Base-by-base conservation (phyloP, 768 basidiomycete genomes). In the Leccinum subtestaceum region DNA sequence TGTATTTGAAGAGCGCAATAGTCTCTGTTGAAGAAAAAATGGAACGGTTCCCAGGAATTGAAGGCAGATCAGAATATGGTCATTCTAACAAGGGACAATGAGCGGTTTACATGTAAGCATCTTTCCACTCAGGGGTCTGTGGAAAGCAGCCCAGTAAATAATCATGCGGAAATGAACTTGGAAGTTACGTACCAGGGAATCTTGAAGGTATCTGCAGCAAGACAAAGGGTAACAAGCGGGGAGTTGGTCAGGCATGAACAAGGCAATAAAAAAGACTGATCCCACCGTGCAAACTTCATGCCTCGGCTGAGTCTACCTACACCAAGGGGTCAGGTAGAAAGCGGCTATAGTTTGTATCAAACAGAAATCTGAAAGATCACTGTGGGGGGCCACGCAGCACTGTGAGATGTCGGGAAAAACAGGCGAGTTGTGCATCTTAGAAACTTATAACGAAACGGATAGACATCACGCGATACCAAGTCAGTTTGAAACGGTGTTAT, bases 1-100 rank as follows among this genome's bases (percentile, higher is more conserved):
- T 79, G 77, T 61, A 83, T 86, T 72, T 91, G 91, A 15, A 93
- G 81, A 9, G 79, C 82, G 2, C 81, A 80, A 65, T 92, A 93
- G 69, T 92, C 84, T 68, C 90, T 92, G 62, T 36, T 38, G 32
- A 43, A 19, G n/a, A 38, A 17, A 5, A 40, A 40, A 40, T 40
- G 38, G 38, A 27, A 29, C 17, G 49, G 29, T 49, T 53, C 19
- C 58, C 51, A 36, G 25, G 17, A 11, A 4, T 46, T 29, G 53
- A 50, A 40, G 8, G 5, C 23, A 46, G 8, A 58, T 60, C 27
- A 63, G 60, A 5, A 12, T 3, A 38, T 23, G 21, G 19, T 6
- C 5, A 27, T 10, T 6, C 15, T 40, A 52, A n/a, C 36, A 46
- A 36, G 53, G 25, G 8, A 12, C 4, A 27, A 27, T 31, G 8